Evolutionary conservation across 2,329 filamentous ascomycete genomes (phyloP).

Genomic region (Aspergillus sp.): DNA sequence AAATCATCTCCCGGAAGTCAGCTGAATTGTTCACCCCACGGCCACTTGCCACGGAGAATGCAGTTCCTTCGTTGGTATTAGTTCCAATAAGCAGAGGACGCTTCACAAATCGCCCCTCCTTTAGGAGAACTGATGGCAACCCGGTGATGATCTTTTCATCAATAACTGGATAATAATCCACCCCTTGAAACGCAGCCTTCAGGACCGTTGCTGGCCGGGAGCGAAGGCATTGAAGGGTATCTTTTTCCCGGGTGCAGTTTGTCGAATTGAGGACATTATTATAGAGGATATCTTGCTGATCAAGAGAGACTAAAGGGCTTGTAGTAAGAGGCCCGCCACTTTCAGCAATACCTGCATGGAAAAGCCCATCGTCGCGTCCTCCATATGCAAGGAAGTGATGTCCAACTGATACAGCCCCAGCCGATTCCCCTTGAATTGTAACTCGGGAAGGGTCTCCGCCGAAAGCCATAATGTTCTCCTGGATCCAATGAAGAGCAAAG

Average conservation of each 20-base stretch:
- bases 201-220: no score
- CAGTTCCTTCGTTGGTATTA: no score
- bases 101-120: no score
- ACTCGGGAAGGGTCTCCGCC: conserved; percentile 14
- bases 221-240: background rate
- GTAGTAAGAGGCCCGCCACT: conserved; percentile 11
- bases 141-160: no score
- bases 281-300: background rate
- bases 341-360: conserved; percentile 22
- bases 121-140: no score
- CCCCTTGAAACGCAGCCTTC: no score
- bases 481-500: conserved; percentile 11
- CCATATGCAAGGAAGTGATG: conserved; percentile 22
- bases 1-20: no score
- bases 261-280: background rate
- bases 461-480: conserved; percentile 1
- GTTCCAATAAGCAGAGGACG: no score
- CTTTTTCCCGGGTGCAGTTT: background rate
- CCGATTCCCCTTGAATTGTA: conserved; percentile 17
- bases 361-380: conserved; percentile 24
- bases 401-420: conserved; percentile 19
- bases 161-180: no score
- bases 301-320: background rate
- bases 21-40: no score
- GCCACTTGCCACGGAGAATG: no score